Evolutionary conservation across 2,329 filamentous ascomycete genomes (phyloP).

Genomic region (Claviceps pazoutovae): DNA sequence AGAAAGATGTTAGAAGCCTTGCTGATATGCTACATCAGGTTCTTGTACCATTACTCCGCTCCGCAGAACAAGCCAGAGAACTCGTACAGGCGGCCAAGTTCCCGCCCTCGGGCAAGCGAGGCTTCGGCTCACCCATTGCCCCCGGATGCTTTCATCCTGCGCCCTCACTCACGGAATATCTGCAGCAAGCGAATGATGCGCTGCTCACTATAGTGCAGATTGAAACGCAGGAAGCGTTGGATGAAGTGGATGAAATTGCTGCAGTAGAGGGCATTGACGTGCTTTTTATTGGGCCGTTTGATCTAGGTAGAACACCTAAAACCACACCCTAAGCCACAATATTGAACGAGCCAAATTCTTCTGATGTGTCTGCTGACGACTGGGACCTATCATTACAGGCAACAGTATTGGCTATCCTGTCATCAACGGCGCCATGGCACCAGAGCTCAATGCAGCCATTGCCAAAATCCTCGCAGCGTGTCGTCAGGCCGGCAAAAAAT

Average conservation of each 20-base stretch:
- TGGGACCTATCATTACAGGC: slow-evolving; percentile 15
- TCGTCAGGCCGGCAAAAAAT: slow-evolving; percentile 49
- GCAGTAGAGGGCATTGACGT: slow-evolving; percentile 46
- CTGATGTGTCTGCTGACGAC: neutral
- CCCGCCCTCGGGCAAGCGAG: slow-evolving; percentile 33
- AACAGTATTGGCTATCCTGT: slow-evolving; percentile 51
- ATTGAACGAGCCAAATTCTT: neutral
- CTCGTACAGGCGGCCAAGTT: slow-evolving; percentile 36
- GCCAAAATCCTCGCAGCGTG: slow-evolving; percentile 42
- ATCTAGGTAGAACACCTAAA: slow-evolving; percentile 31
- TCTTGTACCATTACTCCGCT: slow-evolving; percentile 31
- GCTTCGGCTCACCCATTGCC: slow-evolving; percentile 36
- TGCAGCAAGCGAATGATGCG: slow-evolving; percentile 33
- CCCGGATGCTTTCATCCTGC: slow-evolving; percentile 27
- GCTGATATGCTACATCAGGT: slow-evolving; percentile 18
- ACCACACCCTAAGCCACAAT: neutral
- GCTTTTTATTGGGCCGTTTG: slow-evolving; percentile 52
- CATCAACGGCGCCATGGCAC: slow-evolving; percentile 42
- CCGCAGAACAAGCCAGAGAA: slow-evolving; percentile 28
- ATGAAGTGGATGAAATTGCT: slow-evolving; percentile 47
- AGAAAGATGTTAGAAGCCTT: neutral
- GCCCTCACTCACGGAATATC: slow-evolving; percentile 32
- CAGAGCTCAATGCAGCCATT: slow-evolving; percentile 45
- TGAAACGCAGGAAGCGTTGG: slow-evolving; percentile 49
- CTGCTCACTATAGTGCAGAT: slow-evolving; percentile 55